These are phyloP conservation scores for Backusella morwellensis DNA, from an alignment of 192 early-diverging fungal genomes.

Conservation along the genomic window DNA sequence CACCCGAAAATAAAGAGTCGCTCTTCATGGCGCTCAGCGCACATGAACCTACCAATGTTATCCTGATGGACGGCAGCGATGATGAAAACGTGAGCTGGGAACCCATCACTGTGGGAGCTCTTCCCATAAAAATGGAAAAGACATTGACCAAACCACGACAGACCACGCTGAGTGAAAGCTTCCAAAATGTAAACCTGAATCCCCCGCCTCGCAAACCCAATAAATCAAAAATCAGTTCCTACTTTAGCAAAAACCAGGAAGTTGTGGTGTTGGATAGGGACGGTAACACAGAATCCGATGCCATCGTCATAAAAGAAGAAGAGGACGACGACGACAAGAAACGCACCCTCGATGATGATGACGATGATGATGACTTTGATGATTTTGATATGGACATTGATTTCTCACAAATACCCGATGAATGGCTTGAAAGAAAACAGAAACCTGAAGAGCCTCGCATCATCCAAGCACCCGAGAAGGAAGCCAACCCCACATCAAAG, in stretches of 20 bases:
- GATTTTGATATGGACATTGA: conserved; percentile 40
- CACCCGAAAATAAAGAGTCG: conserved; percentile 17
- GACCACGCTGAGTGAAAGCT: background rate
- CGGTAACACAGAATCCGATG: background rate
- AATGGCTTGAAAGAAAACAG: conserved; percentile 31
- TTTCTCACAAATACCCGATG: conserved; percentile 30
- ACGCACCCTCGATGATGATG: too few relatives aligned
- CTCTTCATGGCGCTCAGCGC: conserved; percentile 28
- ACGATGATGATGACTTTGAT: background rate
- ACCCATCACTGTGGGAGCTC: background rate
- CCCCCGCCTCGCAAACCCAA: too few relatives aligned
- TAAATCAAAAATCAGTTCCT: background rate
- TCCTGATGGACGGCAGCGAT: conserved; percentile 29
- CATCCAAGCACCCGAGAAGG: background rate
- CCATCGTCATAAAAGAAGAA: background rate
- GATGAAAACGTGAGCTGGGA: conserved; percentile 25
- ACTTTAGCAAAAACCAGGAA: background rate
- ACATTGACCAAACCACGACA: background rate
- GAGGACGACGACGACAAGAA: background rate
- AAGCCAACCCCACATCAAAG: background rate
- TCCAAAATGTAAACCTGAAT: background rate
- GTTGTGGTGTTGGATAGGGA: background rate
- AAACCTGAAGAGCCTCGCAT: background rate
- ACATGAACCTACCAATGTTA: conserved; percentile 29
- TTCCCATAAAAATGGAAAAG: background rate